These are phyloP conservation scores for Suillus cothurnatus DNA, from an alignment of 768 basidiomycete species.

Conservation along the genomic window DNA sequence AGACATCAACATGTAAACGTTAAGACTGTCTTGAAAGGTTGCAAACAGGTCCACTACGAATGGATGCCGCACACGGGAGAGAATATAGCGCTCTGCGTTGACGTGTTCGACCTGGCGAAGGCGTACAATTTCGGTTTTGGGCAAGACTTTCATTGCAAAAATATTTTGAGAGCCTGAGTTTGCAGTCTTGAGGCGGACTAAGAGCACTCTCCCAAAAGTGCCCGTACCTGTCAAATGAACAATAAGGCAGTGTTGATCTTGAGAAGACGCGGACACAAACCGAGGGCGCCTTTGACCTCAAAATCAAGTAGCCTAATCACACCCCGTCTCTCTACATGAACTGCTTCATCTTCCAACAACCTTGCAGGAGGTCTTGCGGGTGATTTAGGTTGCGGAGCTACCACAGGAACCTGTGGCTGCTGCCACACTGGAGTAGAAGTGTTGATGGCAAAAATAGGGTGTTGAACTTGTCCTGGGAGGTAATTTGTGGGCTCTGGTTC, in stretches of 20 bases:
- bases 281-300: constrained; percentile 77
- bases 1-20: constrained; percentile 98
- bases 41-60: constrained; percentile 97
- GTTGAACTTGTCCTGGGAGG: constrained; percentile 16
- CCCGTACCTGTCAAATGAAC: constrained; percentile 72
- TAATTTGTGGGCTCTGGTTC: constrained; percentile 13
- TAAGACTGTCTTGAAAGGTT: constrained; percentile 93
- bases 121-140: constrained; percentile 82
- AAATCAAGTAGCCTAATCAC: constrained; percentile 72
- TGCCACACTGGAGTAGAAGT: constrained; percentile 17
- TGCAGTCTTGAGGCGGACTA: constrained; percentile 75
- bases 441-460: constrained; percentile 9
- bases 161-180: constrained; percentile 45
- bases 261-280: constrained; percentile 39
- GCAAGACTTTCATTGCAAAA: constrained; percentile 89
- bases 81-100: constrained; percentile 92
- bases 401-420: constrained; percentile 1
- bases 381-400: constrained; percentile 15
- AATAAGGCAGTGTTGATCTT: constrained; percentile 10
- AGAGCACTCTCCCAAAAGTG: constrained; percentile 91
- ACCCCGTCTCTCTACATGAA: constrained; percentile 60
- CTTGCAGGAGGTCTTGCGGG: constrained; percentile 47
- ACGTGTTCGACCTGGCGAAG: constrained; percentile 98
- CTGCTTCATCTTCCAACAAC: constrained; percentile 69
- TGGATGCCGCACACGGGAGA: constrained; percentile 89